A percentile compares a stretch with the other conserved stretches of the same genome.
These are phyloP conservation scores for Cinnamomum chago DNA, from an alignment of 164 flowering plant genomes.

Conservation along the genomic window DNA sequence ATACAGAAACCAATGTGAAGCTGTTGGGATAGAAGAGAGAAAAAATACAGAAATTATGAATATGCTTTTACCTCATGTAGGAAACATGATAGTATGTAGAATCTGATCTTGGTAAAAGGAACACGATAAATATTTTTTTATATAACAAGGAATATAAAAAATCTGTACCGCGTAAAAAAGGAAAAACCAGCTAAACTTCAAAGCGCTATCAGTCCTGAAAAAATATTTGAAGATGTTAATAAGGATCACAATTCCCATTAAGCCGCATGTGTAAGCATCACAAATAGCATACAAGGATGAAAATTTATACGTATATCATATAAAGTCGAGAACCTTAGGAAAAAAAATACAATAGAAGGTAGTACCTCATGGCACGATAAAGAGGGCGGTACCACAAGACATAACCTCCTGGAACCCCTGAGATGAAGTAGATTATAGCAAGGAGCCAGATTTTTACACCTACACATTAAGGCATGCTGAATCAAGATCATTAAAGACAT, in stretches of 20 bases:
- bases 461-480: slow-evolving; percentile 21
- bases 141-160: background rate
- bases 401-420: slow-evolving; percentile 95
- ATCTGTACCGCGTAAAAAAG: slow-evolving; percentile 53
- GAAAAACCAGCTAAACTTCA: slow-evolving; percentile 90
- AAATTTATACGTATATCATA: too few species aligned
- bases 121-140: too few species aligned
- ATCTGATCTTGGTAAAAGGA: background rate
- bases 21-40: slow-evolving; percentile 32
- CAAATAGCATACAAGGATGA: background rate
- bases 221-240: background rate
- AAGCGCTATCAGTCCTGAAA: slow-evolving; percentile 89
- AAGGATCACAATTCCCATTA: background rate
- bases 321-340: background rate
- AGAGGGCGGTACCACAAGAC: slow-evolving; percentile 97
- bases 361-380: slow-evolving; percentile 93
- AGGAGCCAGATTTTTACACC: slow-evolving; percentile 91
- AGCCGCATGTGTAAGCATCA: background rate
- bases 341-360: background rate
- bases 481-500: slow-evolving; percentile 6
- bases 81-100: background rate
- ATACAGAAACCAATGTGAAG: slow-evolving; percentile 77
- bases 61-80: background rate
- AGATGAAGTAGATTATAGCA: slow-evolving; percentile 85
- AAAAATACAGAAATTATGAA: background rate